phyloP scores from a whole-genome alignment of 176 grass and related monocot species.

The Eremochloa ophiuroides region DNA sequence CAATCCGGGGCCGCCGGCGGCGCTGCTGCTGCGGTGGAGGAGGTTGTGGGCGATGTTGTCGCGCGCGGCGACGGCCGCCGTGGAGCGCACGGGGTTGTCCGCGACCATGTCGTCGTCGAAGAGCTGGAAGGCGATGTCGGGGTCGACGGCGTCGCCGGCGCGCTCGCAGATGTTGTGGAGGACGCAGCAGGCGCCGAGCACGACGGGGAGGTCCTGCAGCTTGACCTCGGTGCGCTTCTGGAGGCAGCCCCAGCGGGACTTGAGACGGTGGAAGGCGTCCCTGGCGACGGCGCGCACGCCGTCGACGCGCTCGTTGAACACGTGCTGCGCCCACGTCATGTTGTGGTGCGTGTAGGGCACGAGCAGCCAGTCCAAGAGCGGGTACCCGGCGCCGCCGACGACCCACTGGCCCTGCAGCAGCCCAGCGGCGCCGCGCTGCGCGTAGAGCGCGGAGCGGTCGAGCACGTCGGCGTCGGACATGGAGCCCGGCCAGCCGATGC shows the following conservation, averaged over 20 bases:
- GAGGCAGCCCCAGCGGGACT: slow-evolving; percentile 73
- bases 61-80: slow-evolving; percentile 31
- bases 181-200: slow-evolving; percentile 80
- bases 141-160: slow-evolving; percentile 43
- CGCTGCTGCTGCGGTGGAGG: slow-evolving; percentile 39
- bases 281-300: slow-evolving; percentile 35
- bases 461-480: slow-evolving; percentile 62
- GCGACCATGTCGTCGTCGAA: slow-evolving; percentile 62
- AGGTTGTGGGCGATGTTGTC: slow-evolving; percentile 70
- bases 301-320: slow-evolving; percentile 66
- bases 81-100: slow-evolving; percentile 54
- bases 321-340: slow-evolving; percentile 74
- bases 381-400: slow-evolving; percentile 53
- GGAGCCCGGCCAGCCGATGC: slow-evolving; percentile 64
- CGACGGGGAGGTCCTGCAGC: slow-evolving; percentile 59
- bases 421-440: slow-evolving; percentile 45
- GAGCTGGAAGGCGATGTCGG: slow-evolving; percentile 33
- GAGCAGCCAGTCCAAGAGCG: slow-evolving; percentile 78
- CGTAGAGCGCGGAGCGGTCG: slow-evolving; percentile 50
- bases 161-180: slow-evolving; percentile 95
- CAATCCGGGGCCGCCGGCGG: not conserved
- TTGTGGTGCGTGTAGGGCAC: slow-evolving; percentile 77
- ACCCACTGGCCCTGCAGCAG: slow-evolving; percentile 48
- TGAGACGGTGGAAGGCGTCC: slow-evolving; percentile 57
- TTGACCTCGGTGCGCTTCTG: slow-evolving; percentile 81